phyloP scores from a whole-genome alignment of 1,284 basidiomycete species.

The Trametes hirsuta region DNA sequence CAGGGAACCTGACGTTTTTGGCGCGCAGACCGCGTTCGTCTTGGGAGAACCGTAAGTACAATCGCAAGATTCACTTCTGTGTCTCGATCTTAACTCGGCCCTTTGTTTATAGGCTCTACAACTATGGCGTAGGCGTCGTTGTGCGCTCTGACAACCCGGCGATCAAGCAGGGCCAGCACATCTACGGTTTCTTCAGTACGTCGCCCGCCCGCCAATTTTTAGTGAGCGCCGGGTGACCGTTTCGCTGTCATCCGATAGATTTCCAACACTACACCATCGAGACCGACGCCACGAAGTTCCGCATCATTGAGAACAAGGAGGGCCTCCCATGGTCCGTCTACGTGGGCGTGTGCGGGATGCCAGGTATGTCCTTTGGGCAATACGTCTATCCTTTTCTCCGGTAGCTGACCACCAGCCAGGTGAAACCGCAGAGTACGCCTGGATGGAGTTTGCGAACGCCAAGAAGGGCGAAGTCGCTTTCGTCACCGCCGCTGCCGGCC shows the following conservation, averaged over 20 bases:
- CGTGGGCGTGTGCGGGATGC: slow-evolving; percentile 37
- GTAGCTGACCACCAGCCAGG: slow-evolving; percentile 11
- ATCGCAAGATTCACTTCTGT: too few relatives aligned
- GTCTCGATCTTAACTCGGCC: too few relatives aligned
- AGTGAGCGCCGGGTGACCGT: too few relatives aligned
- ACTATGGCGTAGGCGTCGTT: slow-evolving; percentile 44
- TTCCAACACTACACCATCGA: slow-evolving; percentile 28
- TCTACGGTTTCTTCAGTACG: slow-evolving; percentile 41
- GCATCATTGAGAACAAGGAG: slow-evolving; percentile 30
- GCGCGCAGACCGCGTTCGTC: too few relatives aligned
- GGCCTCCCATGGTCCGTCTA: slow-evolving; percentile 37
- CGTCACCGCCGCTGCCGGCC: slow-evolving; percentile 25
- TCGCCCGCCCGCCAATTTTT: not conserved
- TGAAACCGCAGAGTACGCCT: slow-evolving; percentile 31
- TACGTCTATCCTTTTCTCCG: too few relatives aligned
- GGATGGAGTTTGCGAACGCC: slow-evolving; percentile 28
- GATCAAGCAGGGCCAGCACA: slow-evolving; percentile 46
- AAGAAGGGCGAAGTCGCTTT: slow-evolving; percentile 32
- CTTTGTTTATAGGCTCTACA: not conserved
- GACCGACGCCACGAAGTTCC: slow-evolving; percentile 7
- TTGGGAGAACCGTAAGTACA: too few relatives aligned
- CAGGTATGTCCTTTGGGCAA: slow-evolving; percentile 26
- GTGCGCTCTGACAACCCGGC: slow-evolving; percentile 46
- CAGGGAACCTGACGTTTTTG: too few relatives aligned
- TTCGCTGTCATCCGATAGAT: slow-evolving; percentile 7